A percentile compares a stretch with the other conserved stretches of the same genome.
phyloP scores from a whole-genome alignment of 1,284 basidiomycete species.

The Vanrija sp. region DNA sequence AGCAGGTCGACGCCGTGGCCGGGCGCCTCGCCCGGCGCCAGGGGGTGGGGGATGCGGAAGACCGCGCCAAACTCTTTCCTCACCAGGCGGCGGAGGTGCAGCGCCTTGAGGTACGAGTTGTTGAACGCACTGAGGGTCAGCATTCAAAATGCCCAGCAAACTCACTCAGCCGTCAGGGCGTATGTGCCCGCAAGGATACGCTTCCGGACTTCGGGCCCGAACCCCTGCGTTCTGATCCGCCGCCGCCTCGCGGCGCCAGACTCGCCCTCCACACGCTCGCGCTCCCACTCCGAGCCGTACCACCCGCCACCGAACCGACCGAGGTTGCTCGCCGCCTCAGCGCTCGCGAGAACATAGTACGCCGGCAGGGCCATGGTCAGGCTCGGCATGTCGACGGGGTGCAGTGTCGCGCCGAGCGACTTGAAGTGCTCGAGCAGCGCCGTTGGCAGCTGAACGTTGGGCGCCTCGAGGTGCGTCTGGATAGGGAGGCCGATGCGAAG shows the following conservation, averaged over 20 bases:
- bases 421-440: slow-evolving; percentile 55
- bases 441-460: slow-evolving; percentile 30
- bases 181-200: slow-evolving; percentile 90
- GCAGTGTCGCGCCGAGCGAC: slow-evolving; percentile 62
- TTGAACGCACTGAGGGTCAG: slow-evolving; percentile 70
- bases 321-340: slow-evolving; percentile 91
- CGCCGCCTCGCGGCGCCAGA: slow-evolving; percentile 56
- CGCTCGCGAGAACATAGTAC: slow-evolving; percentile 91
- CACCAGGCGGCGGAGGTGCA: slow-evolving; percentile 68
- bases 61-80: slow-evolving; percentile 69
- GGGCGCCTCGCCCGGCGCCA: slow-evolving; percentile 2
- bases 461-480: slow-evolving; percentile 26
- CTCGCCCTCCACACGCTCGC: slow-evolving; percentile 52
- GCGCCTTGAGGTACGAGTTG: slow-evolving; percentile 93
- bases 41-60: slow-evolving; percentile 56
- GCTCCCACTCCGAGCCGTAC: slow-evolving; percentile 53
- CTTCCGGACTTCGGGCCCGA: slow-evolving; percentile 81
- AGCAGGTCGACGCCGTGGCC: slow-evolving; percentile 66
- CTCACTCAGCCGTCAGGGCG: slow-evolving; percentile 84
- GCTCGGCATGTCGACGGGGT: slow-evolving; percentile 72
- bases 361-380: slow-evolving; percentile 78
- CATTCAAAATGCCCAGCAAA: background rate
- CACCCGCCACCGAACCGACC: slow-evolving; percentile 83
- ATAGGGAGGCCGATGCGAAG: slow-evolving; percentile 38
- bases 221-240: slow-evolving; percentile 62